phyloP scores from a whole-genome alignment of 139 green algal species.

The Auxenochlorella pyrenoidosa region DNA sequence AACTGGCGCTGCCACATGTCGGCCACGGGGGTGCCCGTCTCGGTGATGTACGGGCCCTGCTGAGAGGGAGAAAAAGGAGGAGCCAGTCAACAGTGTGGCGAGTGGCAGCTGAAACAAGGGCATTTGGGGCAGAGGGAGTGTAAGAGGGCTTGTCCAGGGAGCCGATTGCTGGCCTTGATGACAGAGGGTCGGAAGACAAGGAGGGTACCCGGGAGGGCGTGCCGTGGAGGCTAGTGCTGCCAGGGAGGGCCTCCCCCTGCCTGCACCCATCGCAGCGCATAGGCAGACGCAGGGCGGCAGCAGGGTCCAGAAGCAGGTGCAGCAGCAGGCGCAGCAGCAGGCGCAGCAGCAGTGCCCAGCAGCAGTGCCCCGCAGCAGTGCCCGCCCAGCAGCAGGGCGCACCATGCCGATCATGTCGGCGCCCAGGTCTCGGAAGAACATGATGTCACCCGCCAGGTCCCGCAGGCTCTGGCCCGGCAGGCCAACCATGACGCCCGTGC shows the following conservation, averaged over 20 bases:
- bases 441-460: slow-evolving; percentile 69
- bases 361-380: background rate
- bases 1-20: slow-evolving; percentile 56
- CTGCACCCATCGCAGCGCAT: too few species aligned
- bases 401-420: slow-evolving; percentile 75
- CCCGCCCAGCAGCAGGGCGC: background rate
- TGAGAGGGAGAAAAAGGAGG: background rate
- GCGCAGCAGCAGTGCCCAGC: background rate
- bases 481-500: slow-evolving; percentile 77
- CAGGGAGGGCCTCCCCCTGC: too few species aligned
- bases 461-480: slow-evolving; percentile 72
- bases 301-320: too few species aligned
- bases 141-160: too few species aligned
- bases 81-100: too few species aligned
- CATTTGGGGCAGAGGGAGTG: too few species aligned
- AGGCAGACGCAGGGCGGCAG: too few species aligned
- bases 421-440: slow-evolving; percentile 67
- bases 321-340: slow-evolving; percentile 2
- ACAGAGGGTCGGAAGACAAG: too few species aligned
- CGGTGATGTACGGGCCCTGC: slow-evolving; percentile 57
- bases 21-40: slow-evolving; percentile 63
- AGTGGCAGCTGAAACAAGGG: too few species aligned
- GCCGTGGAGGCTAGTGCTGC: too few species aligned
- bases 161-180: too few species aligned
- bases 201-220: too few species aligned